phyloP scores from a whole-genome alignment of 768 basidiomycete species.

The Termitomyces eurrhizus region DNA sequence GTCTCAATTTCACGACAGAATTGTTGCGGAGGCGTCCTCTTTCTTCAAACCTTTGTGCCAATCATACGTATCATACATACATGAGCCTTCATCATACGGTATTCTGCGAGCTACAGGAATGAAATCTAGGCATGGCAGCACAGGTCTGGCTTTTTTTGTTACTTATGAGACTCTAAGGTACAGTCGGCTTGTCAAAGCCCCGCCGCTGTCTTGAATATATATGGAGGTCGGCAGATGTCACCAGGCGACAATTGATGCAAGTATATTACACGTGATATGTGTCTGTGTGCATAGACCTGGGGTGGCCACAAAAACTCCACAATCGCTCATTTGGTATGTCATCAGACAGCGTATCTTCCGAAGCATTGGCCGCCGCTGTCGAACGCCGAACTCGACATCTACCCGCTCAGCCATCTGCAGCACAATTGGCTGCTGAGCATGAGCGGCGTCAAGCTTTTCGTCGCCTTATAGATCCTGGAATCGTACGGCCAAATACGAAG shows the following conservation, averaged over 20 bases:
- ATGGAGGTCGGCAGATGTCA: too few species aligned
- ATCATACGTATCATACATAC: background rate
- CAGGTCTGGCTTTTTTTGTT: too few species aligned
- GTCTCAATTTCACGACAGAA: too few species aligned
- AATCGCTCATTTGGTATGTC: conserved; percentile 4
- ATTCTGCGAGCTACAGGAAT: too few species aligned
- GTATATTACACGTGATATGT: background rate
- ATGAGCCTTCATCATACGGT: background rate
- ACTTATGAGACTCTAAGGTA: too few species aligned
- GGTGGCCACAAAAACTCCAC: background rate
- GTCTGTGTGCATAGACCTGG: background rate
- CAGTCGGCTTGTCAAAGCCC: too few species aligned
- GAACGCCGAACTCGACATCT: conserved; percentile 36
- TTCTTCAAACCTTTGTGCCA: too few species aligned
- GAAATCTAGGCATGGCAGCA: too few species aligned
- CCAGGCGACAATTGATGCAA: too few species aligned
- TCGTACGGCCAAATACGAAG: conserved; percentile 64
- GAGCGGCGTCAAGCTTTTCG: conserved; percentile 71
- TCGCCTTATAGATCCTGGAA: conserved; percentile 75
- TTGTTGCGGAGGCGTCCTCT: too few species aligned
- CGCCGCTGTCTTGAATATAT: too few species aligned
- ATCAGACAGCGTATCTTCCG: conserved; percentile 24
- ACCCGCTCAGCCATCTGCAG: conserved; percentile 30
- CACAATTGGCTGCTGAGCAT: conserved; percentile 47
- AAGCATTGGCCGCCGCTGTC: conserved; percentile 40